Conservation (phyloP, 495 filamentous ascomycete genomes). For the Talaromyces thailandensis region DNA sequence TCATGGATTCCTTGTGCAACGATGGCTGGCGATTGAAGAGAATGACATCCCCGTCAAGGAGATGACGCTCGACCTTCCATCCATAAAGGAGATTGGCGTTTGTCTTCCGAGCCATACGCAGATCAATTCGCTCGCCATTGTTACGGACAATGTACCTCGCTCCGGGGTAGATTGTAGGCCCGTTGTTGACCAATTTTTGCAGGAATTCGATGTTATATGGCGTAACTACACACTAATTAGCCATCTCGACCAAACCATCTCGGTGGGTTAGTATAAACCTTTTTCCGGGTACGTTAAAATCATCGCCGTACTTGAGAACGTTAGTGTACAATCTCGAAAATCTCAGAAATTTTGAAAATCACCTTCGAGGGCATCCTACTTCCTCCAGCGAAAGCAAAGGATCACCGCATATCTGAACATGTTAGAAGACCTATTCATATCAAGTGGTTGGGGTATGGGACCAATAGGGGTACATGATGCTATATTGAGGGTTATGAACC, state of each 20-base stretch:
- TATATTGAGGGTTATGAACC: neutral
- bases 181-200: conserved; percentile 79
- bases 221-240: no score
- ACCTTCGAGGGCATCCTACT: conserved; percentile 48
- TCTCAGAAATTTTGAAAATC: no score
- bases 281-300: conserved; percentile 95
- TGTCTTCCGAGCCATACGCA: conserved; percentile 81
- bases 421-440: neutral
- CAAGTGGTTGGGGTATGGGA: neutral
- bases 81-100: conserved; percentile 80
- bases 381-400: conserved; percentile 93
- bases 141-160: conserved; percentile 91
- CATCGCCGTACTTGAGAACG: conserved; percentile 78
- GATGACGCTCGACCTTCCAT: conserved; percentile 96
- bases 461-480: neutral
- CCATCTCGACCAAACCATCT: no score
- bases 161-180: conserved; percentile 88
- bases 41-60: conserved; percentile 92
- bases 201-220: conserved; percentile 95
- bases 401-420: conserved; percentile 46
- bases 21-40: conserved; percentile 99
- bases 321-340: conserved; percentile 18
- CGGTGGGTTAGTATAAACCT: no score
- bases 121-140: conserved; percentile 85
- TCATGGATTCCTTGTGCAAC: conserved; percentile 99